Evolutionary conservation across 352 stramenopile genomes (phyloP), one percentile per base, ranked within the genome.

Genomic region (Phytopythium kandeliae): DNA sequence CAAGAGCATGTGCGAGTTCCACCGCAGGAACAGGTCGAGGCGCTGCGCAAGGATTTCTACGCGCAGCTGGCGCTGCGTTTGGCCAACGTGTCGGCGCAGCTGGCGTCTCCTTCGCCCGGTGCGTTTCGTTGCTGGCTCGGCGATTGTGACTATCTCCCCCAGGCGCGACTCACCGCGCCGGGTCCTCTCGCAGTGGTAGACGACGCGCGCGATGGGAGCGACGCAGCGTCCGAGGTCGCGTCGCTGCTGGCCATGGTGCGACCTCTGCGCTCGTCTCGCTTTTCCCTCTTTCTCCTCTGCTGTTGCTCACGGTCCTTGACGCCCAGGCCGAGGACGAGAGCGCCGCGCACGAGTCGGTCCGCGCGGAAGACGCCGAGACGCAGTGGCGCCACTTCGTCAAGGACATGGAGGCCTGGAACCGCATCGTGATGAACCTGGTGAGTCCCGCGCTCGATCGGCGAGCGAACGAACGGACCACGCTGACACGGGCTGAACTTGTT

Each of bases 371-470:
- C 33, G 62, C 69, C 10, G 80, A 91, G 63, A 67, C 48, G 11
- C 69, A 86, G 48, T 93, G 83, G 83, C 78, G 78, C 11, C 69
- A 85, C 44, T 65, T 93, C 6, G 78, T 93, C 22, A 87, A 88
- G 69, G 86, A 74, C 63, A 93, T 93, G 80, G 83, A 93, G 60
- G 54, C 74, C 16, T 93, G 83, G 83, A 91, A 89, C 60, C 79
- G 82, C 60, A 90, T 93, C 51, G 63, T 93, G 38, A 78, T 86
- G 63, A 91, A 86, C 50, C 57, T 93, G 61, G 82, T 89, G 58
- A 41, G 51, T 44, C n/a, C n/a, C n/a, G n/a, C n/a, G n/a, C n/a
- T n/a, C n/a, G n/a, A n/a, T n/a, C n/a, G n/a, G n/a, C n/a, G n/a
- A n/a, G n/a, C n/a, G n/a, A n/a, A n/a, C n/a, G n/a, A n/a, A n/a